phyloP scores from a whole-genome alignment of 495 filamentous ascomycete species.

The Geoglossum glabrum region DNA sequence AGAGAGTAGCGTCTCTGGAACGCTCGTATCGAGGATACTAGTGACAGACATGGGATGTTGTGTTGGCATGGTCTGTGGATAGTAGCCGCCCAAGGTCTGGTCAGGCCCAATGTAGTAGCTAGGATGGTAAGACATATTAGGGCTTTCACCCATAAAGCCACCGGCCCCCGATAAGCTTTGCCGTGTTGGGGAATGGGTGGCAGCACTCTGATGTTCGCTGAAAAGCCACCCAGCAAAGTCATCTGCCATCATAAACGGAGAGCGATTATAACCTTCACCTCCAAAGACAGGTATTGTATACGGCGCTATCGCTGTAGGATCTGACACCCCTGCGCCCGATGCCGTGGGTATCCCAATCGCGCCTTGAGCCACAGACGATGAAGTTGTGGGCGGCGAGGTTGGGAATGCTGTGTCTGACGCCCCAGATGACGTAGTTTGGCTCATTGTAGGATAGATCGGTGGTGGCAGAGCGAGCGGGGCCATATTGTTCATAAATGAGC shows the following conservation, averaged over 20 bases:
- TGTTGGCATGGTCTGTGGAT: conserved; percentile 19
- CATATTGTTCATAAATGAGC: background rate
- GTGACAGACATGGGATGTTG: conserved; percentile 84
- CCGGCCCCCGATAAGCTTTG: conserved; percentile 16
- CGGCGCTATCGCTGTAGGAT: conserved; percentile 15
- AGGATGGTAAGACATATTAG: conserved; percentile 8
- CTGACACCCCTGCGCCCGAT: background rate
- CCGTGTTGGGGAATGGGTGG: background rate
- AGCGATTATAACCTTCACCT: conserved; percentile 59
- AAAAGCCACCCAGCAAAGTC: conserved; percentile 88
- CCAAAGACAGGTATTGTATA: conserved; percentile 72
- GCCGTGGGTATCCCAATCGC: background rate
- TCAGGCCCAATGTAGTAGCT: conserved; percentile 28
- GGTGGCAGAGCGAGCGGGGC: conserved; percentile 2
- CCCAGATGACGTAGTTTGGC: background rate
- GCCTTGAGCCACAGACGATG: background rate
- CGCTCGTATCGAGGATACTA: conserved; percentile 60
- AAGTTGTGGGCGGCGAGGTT: conserved; percentile 2
- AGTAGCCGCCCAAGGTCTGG: conserved; percentile 23
- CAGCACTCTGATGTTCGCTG: conserved; percentile 34
- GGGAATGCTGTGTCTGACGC: conserved; percentile 2
- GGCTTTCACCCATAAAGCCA: background rate
- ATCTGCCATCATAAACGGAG: conserved; percentile 74
- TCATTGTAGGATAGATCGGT: conserved; percentile 3
- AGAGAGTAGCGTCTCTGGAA: conserved; percentile 60